Evolutionary conservation across 345 rosid species (phyloP), one percentile per base, ranked within the genome.

Genomic region (Anastatica hierochuntica): DNA sequence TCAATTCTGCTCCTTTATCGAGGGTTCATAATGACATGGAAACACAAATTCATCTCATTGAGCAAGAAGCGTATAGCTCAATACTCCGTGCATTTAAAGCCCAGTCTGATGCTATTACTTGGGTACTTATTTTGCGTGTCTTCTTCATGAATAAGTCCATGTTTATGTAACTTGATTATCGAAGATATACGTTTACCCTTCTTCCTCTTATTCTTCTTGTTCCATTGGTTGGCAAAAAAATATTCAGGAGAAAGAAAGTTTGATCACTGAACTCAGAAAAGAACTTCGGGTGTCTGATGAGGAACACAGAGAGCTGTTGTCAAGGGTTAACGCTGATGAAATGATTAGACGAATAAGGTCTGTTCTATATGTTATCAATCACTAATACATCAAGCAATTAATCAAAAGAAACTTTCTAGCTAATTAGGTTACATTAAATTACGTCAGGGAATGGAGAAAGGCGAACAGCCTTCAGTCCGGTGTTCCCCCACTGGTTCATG

Each of bases 31-130:
- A 62, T 14, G 95, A 88, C 64, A 82, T 88, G 97, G 95, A 85
- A 79, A 83, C 79, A 65, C 90, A 83, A 62, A 88, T 94, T 65
- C 89, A 85, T 77, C 72, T 64, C 62, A 77, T 94, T 47, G 97
- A 94, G 76, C 95, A 81, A 73, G 97, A 94, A 62, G 94, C 99
- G 7, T 94, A 94, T 60, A 65, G 76, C 67, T 77, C 92, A 1
- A 81, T 94, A 36, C 75, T 94, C 54, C 85, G 97, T 53, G 99
- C 99, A 24, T 94, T 94, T 60, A 88, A 83, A 76, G 99, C 99
- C 62, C 97, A 85, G 71, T 82, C 99, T 29, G 97, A 94, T 63
- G 97, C 95, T 62, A 80, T 94, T 50, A 76, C 97, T 61, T 94
- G 97, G 99, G 99, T 94, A 85, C 67, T 29, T 48, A 13, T 50